A percentile compares a stretch with the other conserved stretches of the same genome.
These are phyloP conservation scores for Colletotrichum tropicale DNA, from an alignment of 2,329 filamentous ascomycete species.

Conservation along the genomic window DNA sequence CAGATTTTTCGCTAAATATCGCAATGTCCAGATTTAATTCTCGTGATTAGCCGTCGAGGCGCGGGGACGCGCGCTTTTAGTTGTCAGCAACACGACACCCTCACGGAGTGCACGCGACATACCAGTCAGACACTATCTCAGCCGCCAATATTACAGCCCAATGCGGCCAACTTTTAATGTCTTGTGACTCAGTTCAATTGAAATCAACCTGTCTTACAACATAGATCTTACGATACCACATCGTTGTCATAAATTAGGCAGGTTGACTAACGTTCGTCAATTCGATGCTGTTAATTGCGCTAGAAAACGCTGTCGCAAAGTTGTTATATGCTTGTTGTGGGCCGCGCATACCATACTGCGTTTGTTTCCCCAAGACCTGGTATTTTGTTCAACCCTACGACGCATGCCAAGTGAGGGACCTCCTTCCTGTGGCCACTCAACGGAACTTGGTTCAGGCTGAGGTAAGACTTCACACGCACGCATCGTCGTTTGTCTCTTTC, in stretches of 20 bases:
- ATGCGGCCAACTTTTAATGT: neutral
- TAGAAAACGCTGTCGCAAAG: neutral
- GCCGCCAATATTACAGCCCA: neutral
- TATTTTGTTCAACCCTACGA: neutral
- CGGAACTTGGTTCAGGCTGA: neutral
- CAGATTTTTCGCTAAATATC: neutral
- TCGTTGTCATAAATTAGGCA: neutral
- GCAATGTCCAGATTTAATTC: neutral
- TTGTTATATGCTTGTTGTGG: neutral
- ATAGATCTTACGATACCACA: neutral
- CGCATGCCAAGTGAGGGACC: neutral
- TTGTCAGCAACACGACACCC: neutral
- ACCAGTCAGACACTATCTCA: neutral
- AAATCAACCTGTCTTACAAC: neutral
- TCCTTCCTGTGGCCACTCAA: neutral
- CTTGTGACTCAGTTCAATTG: neutral
- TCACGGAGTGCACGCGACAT: neutral
- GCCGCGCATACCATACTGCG: neutral
- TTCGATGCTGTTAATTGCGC: neutral
- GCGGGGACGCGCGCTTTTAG: neutral
- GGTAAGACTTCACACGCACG: neutral
- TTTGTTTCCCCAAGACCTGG: neutral
- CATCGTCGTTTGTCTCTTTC: neutral
- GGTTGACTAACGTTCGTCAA: neutral
- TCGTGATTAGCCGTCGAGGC: neutral